Evolutionary conservation across 257 asterid species (phyloP), one percentile per base, ranked within the genome.

Genomic region (Solanum microdontum): DNA sequence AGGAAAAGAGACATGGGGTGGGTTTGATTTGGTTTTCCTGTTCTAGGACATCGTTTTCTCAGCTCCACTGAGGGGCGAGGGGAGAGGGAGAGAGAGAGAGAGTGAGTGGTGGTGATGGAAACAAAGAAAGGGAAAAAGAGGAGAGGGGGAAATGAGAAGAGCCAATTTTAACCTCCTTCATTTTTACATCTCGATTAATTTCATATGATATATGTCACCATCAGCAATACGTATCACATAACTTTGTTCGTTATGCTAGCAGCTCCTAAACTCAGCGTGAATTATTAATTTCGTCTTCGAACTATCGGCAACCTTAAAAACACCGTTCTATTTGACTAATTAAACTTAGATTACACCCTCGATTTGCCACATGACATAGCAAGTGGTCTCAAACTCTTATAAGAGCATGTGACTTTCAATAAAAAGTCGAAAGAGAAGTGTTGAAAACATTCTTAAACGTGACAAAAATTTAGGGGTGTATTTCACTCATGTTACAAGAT

Each of bases 81-180:
- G 1, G 60, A 17, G 60, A 70, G 32, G 33, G 62, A 82, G 83
- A 68, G 84, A 30, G 60, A 40, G 62, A 51, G 64, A 30, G 69
- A 60, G 87, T 26, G 90, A 75, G 89, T 39, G 92, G 92, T 84
- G 90, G 87, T 82, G 91, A 84, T 51, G 91, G 69, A 87, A 89
- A 84, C 90, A 87, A 90, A 30, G 85, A 17, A 39, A 43, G 74
- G 39, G 72, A 12, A 30, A 73, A 76, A 28, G 34, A 55, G 55
- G 26, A 6, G 28, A 45, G 39, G 40, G 40, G 43, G 8, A 17
- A 34, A 4, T 62, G 72, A 28, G 13, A 33, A 17, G 23, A 39
- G 33, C 11, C 15, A 43, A n/a, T 55, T 45, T 51, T 45, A 14
- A 32, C 84, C 0, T 2, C 7, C 2, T 6, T 51, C 5, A 17